Conservation (phyloP, 2,329 filamentous ascomycete genomes). For the Fusarium fracticaudum region DNA sequence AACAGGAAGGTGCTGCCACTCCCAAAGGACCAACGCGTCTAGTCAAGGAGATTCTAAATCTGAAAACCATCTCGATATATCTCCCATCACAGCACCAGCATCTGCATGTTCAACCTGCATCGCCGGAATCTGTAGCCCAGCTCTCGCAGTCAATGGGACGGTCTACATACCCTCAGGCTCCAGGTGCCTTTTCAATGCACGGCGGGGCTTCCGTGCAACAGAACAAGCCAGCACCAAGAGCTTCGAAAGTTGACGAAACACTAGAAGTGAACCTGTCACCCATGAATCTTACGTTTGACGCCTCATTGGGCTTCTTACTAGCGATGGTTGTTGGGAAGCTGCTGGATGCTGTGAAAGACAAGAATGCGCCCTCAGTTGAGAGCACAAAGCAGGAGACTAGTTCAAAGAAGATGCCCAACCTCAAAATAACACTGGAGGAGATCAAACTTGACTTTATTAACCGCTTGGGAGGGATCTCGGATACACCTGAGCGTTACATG, state of each 20-base stretch:
- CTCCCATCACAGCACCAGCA: slow-evolving; percentile 61
- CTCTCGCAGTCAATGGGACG: slow-evolving; percentile 47
- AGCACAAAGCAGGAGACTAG: slow-evolving; percentile 17
- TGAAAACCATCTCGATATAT: slow-evolving; percentile 63
- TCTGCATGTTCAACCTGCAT: slow-evolving; percentile 48
- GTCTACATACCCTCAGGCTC: slow-evolving; percentile 62
- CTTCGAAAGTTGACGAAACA: slow-evolving; percentile 27
- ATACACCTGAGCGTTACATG: slow-evolving; percentile 58
- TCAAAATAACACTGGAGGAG: slow-evolving; percentile 59
- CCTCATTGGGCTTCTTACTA: slow-evolving; percentile 65
- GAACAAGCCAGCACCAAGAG: not conserved
- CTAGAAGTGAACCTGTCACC: slow-evolving; percentile 64
- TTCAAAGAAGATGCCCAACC: slow-evolving; percentile 44
- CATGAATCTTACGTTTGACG: slow-evolving; percentile 63
- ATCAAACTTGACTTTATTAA: slow-evolving; percentile 67
- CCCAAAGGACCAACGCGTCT: slow-evolving; percentile 64
- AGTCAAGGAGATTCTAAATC: slow-evolving; percentile 63
- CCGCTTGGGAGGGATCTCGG: slow-evolving; percentile 61
- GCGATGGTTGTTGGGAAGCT: slow-evolving; percentile 62
- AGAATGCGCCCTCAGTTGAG: slow-evolving; percentile 9
- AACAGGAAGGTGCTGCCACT: slow-evolving; percentile 56
- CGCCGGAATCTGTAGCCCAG: slow-evolving; percentile 42
- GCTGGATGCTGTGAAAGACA: slow-evolving; percentile 54
- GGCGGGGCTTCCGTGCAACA: slow-evolving; percentile 18
- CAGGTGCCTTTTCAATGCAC: slow-evolving; percentile 69